phyloP scores from a whole-genome alignment of 257 asterid genomes.

The Hygrophila difformis region DNA sequence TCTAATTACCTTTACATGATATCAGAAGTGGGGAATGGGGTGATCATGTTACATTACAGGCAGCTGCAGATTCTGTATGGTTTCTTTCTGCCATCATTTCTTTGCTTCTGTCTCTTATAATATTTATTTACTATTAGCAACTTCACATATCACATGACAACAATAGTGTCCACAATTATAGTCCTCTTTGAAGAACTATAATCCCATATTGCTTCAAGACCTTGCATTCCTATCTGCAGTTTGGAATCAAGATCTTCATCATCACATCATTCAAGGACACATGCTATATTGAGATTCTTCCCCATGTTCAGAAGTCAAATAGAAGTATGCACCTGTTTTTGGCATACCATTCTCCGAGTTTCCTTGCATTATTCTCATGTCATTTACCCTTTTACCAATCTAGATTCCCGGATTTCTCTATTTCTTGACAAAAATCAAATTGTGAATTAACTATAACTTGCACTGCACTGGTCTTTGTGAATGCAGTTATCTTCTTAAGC shows the following conservation, averaged over 20 bases:
- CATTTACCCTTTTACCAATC: slow-evolving; percentile 6
- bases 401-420: neutral
- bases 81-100: slow-evolving; percentile 10
- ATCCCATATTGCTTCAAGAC: neutral
- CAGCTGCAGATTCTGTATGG: slow-evolving; percentile 78
- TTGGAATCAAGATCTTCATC: slow-evolving; percentile 75
- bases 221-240: slow-evolving; percentile 31
- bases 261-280: slow-evolving; percentile 91
- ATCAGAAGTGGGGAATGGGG: slow-evolving; percentile 94
- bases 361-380: too few species aligned
- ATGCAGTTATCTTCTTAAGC: slow-evolving; percentile 74
- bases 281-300: slow-evolving; percentile 84
- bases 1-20: slow-evolving; percentile 14
- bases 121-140: too few species aligned
- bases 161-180: too few species aligned
- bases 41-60: slow-evolving; percentile 84
- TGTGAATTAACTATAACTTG: neutral
- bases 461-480: too few species aligned
- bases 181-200: neutral
- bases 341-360: too few species aligned
- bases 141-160: too few species aligned
- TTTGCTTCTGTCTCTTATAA: neutral
- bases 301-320: slow-evolving; percentile 58
- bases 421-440: neutral
- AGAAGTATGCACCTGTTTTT: slow-evolving; percentile 76